Conservation (phyloP, 805 yeast species). For the Candida oleophila region DNA sequence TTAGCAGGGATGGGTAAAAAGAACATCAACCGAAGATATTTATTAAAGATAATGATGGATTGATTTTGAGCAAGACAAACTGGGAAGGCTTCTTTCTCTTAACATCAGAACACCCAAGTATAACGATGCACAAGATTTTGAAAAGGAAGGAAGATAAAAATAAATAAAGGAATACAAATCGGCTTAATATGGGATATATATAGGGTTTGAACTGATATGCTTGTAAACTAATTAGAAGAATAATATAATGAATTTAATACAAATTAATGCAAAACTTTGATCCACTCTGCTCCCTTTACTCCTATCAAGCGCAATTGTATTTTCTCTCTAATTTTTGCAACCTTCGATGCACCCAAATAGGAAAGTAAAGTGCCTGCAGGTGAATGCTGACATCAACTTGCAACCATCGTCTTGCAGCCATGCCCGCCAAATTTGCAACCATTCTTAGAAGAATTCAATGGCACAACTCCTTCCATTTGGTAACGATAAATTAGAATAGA, state of each 20-base stretch:
- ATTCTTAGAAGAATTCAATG: not conserved
- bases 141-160: not conserved
- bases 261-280: not conserved
- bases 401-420: too few species aligned
- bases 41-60: too few species aligned
- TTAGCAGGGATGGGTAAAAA: not conserved
- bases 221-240: not conserved
- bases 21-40: not conserved
- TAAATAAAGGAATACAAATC: not conserved
- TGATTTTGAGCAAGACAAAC: too few species aligned
- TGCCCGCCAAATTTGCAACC: constrained; percentile 1
- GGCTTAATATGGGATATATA: not conserved
- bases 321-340: too few species aligned
- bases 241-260: not conserved
- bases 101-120: not conserved
- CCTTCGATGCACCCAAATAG: too few species aligned
- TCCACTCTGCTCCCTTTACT: too few species aligned
- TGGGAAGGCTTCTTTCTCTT: not conserved
- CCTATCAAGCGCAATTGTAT: too few species aligned
- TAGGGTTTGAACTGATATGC: not conserved
- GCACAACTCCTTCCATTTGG: too few species aligned
- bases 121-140: not conserved
- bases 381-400: too few species aligned
- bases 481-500: too few species aligned
- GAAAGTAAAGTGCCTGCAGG: too few species aligned